These are phyloP conservation scores for Primulina huaijiensis DNA, from an alignment of 257 asterid genomes.

Conservation along the genomic window DNA sequence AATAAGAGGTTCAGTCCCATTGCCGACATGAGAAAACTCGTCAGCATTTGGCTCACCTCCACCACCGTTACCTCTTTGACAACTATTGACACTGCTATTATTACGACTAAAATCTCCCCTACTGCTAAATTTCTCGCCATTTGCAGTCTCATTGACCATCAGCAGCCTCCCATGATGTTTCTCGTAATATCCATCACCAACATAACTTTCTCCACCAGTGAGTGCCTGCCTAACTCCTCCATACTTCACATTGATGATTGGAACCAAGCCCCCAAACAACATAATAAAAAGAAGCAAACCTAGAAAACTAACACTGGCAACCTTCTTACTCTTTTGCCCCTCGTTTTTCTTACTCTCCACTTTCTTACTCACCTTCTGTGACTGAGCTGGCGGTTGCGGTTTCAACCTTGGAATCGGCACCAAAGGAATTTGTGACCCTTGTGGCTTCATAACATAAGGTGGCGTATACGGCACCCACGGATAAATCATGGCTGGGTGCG, in stretches of 20 bases:
- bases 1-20: constrained; percentile 60
- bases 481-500: constrained; percentile 73
- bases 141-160: constrained; percentile 53
- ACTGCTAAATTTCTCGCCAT: constrained; percentile 35
- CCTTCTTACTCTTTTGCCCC: constrained; percentile 73
- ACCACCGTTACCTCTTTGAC: constrained; percentile 31
- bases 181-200: constrained; percentile 39
- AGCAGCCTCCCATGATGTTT: constrained; percentile 68
- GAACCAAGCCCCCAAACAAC: constrained; percentile 84
- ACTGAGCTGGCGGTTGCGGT: constrained; percentile 50
- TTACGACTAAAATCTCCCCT: constrained; percentile 37
- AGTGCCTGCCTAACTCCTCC: constrained; percentile 64
- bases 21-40: constrained; percentile 38
- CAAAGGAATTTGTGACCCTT: constrained; percentile 90
- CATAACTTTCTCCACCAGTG: constrained; percentile 38
- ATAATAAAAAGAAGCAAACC: constrained; percentile 74
- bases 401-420: constrained; percentile 93
- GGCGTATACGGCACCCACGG: constrained; percentile 92
- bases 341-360: constrained; percentile 64
- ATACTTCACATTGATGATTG: constrained; percentile 69
- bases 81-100: constrained; percentile 29
- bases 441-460: constrained; percentile 86
- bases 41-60: constrained; percentile 37
- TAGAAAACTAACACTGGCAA: constrained; percentile 84
- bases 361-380: constrained; percentile 60